Percentiles rank a stretch among this genome's conserved stretches.
phyloP scores from a whole-genome alignment of 306 rosid genomes.

The Luffa aegyptiaca region DNA sequence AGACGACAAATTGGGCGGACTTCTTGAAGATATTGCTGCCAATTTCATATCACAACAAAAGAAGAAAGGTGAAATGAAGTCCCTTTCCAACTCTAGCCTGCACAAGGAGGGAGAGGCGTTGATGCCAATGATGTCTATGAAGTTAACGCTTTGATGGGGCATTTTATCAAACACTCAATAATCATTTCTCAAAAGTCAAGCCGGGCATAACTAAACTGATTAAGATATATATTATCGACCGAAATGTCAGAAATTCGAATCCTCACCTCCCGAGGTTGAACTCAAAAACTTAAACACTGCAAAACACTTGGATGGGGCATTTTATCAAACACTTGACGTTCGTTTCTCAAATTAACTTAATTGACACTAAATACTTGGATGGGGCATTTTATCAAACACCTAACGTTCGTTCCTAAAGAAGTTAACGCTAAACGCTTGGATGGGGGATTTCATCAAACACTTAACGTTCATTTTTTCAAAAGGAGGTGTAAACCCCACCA shows the following conservation, averaged over 20 bases:
- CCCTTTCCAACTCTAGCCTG: constrained; percentile 1
- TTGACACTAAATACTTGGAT: not conserved
- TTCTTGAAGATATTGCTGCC: not conserved
- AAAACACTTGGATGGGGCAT: not conserved
- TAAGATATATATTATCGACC: too few relatives aligned
- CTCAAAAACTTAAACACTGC: not conserved
- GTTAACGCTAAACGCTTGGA: not conserved
- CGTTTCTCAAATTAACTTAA: not conserved
- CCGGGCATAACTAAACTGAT: too few relatives aligned
- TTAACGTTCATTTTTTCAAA: not conserved
- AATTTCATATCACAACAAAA: not conserved
- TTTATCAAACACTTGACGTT: not conserved
- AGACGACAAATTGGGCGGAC: not conserved
- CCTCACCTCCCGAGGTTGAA: too few relatives aligned
- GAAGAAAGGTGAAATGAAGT: not conserved
- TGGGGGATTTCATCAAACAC: not conserved
- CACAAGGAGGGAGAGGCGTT: not conserved
- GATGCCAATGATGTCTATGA: constrained; percentile 1
- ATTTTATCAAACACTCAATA: not conserved
- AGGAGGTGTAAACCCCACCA: not conserved
- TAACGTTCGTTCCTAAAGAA: not conserved
- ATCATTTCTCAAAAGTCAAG: not conserved
- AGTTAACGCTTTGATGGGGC: not conserved
- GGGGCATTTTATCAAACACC: constrained; percentile 8
- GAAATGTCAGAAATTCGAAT: too few relatives aligned